A percentile compares a stretch with the other conserved stretches of the same genome.
phyloP scores from a whole-genome alignment of 2,329 filamentous ascomycete species.

The Trichoderma sp. region DNA sequence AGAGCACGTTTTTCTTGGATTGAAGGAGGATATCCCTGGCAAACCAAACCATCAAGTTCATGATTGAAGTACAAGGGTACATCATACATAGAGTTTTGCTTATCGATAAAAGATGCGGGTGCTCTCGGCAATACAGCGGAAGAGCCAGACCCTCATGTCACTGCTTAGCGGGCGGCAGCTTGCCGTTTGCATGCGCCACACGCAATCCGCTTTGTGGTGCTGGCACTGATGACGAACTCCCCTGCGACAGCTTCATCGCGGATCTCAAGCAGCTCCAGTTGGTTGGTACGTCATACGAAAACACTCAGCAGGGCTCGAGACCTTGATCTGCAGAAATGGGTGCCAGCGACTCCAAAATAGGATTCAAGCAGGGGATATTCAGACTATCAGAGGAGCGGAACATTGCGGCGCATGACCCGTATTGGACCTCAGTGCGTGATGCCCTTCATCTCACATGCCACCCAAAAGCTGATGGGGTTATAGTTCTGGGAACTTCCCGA shows the following conservation, averaged over 20 bases:
- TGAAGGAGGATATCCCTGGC: not conserved
- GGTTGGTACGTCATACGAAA: constrained; percentile 22
- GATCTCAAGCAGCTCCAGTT: constrained; percentile 21
- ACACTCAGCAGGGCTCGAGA: constrained; percentile 24
- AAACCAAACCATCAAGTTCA: not conserved
- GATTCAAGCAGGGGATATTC: constrained; percentile 98
- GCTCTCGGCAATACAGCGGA: constrained; percentile 14
- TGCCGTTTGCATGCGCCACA: constrained; percentile 9
- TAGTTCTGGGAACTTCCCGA: constrained; percentile 98
- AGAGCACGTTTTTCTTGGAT: not conserved
- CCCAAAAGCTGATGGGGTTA: constrained; percentile 22
- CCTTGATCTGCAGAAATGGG: constrained; percentile 65
- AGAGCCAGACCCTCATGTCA: not conserved
- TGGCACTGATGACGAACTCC: constrained; percentile 22
- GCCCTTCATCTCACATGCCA: not conserved
- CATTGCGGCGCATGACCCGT: constrained; percentile 84
- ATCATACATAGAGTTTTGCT: constrained; percentile 20
- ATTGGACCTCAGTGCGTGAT: constrained; percentile 84
- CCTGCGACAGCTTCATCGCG: constrained; percentile 22
- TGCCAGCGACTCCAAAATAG: constrained; percentile 96
- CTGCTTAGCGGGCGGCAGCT: not conserved
- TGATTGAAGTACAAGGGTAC: not conserved
- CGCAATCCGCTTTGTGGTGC: constrained; percentile 18
- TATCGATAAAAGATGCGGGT: constrained; percentile 13
- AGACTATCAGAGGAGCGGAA: constrained; percentile 87